These are phyloP conservation scores for Picochlorum sp. DNA, from an alignment of 139 green algal species.

Conservation along the genomic window DNA sequence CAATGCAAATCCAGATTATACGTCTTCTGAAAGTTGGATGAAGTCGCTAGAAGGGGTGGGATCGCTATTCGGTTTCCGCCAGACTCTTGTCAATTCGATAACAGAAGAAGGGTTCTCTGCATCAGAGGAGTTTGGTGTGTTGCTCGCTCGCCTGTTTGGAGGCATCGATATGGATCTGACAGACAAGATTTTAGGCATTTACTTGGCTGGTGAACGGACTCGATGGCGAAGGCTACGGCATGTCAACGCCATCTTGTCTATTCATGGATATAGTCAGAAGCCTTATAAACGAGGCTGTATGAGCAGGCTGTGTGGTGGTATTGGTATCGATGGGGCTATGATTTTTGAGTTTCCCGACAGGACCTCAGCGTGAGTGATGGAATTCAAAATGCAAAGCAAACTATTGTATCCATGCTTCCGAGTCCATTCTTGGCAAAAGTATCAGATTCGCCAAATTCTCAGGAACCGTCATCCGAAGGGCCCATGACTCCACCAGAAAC, in stretches of 20 bases:
- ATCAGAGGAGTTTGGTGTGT: not conserved
- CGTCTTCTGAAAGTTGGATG: not conserved
- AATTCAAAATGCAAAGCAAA: too few species aligned
- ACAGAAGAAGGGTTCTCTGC: not conserved
- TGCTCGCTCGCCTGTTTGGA: not conserved
- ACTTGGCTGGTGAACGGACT: not conserved
- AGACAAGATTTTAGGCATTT: not conserved
- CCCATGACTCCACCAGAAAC: too few species aligned
- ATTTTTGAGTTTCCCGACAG: too few species aligned
- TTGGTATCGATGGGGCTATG: too few species aligned
- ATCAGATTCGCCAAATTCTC: too few species aligned
- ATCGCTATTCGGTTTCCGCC: not conserved
- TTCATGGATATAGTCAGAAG: too few species aligned
- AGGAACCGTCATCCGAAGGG: not conserved
- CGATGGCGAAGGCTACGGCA: not conserved
- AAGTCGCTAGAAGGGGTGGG: not conserved
- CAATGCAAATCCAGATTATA: slow-evolving; percentile 2
- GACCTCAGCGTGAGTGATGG: too few species aligned
- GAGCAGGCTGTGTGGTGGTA: too few species aligned
- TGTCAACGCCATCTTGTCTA: not conserved
- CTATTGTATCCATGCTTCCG: too few species aligned
- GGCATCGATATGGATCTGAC: not conserved
- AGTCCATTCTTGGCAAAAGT: too few species aligned
- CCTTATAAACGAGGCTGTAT: too few species aligned
- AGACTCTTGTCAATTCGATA: not conserved